phyloP scores from a whole-genome alignment of 2,329 filamentous ascomycete genomes.

The Fusarium guadeloupense region DNA sequence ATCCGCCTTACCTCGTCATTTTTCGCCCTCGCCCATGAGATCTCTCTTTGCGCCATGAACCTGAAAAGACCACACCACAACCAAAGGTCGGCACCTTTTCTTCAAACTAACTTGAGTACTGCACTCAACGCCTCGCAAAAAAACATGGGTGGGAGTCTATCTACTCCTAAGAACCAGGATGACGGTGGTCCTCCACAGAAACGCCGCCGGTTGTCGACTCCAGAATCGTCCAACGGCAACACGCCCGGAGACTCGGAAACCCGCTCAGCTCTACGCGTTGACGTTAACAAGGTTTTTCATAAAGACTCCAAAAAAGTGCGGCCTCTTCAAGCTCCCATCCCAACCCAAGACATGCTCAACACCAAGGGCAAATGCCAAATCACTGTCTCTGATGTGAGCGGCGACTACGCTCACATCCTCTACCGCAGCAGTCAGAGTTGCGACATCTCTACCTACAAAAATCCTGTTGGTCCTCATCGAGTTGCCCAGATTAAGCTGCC shows the following conservation, averaged over 20 bases:
- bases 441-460: constrained; percentile 60
- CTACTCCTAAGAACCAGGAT: constrained; percentile 47
- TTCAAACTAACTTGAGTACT: constrained; percentile 64
- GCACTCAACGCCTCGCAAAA: constrained; percentile 57
- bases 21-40: constrained; percentile 44
- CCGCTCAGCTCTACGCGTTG: constrained; percentile 59
- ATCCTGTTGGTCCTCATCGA: constrained; percentile 55
- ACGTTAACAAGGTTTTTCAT: constrained; percentile 63
- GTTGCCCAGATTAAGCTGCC: constrained; percentile 60
- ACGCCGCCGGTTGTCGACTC: constrained; percentile 59
- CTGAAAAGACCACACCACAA: constrained; percentile 50
- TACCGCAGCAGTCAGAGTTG: constrained; percentile 65
- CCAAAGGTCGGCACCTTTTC: constrained; percentile 62
- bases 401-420: constrained; percentile 54
- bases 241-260: constrained; percentile 46
- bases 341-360: constrained; percentile 45
- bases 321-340: constrained; percentile 40
- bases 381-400: constrained; percentile 49
- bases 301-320: constrained; percentile 55
- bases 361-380: constrained; percentile 52
- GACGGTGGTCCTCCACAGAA: constrained; percentile 56
- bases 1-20: constrained; percentile 17
- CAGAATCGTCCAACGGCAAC: constrained; percentile 46
- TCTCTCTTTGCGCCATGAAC: constrained; percentile 57
- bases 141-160: constrained; percentile 52